Evolutionary conservation across 2,329 filamentous ascomycete species (phyloP).

Genomic region (Xylariales sp.): DNA sequence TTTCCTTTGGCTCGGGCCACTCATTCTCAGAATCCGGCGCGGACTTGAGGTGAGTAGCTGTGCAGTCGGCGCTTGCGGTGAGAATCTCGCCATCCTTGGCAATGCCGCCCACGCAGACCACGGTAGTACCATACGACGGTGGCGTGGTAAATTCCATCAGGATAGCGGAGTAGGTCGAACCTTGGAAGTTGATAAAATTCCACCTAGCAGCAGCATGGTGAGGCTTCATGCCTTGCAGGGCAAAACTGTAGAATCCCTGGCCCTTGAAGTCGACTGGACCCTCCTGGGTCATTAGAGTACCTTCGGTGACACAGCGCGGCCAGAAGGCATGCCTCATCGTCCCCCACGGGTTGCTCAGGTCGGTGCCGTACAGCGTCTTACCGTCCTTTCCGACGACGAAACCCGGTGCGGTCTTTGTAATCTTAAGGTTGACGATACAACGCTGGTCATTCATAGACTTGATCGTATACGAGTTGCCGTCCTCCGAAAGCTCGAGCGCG

Average conservation of each 20-base stretch:
- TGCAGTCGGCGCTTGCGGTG: conserved; percentile 62
- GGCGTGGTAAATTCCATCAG: conserved; percentile 97
- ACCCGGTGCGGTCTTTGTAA: conserved; percentile 72
- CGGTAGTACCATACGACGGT: conserved; percentile 81
- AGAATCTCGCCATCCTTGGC: conserved; percentile 78
- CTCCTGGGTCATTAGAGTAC: conserved; percentile 77
- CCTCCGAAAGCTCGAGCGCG: conserved; percentile 79
- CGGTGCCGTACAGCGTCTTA: conserved; percentile 80
- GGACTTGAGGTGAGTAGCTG: conserved; percentile 63
- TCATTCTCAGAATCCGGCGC: conserved; percentile 72
- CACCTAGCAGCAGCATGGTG: conserved; percentile 89
- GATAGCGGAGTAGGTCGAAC: conserved; percentile 77
- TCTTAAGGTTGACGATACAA: conserved; percentile 79
- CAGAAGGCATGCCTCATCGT: conserved; percentile 90
- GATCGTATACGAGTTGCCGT: conserved; percentile 78
- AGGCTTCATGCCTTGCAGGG: conserved; percentile 97
- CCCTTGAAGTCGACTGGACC: conserved; percentile 81
- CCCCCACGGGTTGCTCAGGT: conserved; percentile 84
- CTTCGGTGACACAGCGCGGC: conserved; percentile 79
- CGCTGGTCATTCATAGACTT: conserved; percentile 82
- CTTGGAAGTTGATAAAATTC: conserved; percentile 93
- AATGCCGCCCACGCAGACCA: conserved; percentile 79
- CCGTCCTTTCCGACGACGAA: conserved; percentile 84
- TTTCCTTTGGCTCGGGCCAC: conserved; percentile 80
- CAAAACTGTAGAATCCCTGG: conserved; percentile 74